Evolutionary conservation across 2,329 filamentous ascomycete species (phyloP), one percentile per base, ranked within the genome.

Genomic region (Xylariaceae sp.): DNA sequence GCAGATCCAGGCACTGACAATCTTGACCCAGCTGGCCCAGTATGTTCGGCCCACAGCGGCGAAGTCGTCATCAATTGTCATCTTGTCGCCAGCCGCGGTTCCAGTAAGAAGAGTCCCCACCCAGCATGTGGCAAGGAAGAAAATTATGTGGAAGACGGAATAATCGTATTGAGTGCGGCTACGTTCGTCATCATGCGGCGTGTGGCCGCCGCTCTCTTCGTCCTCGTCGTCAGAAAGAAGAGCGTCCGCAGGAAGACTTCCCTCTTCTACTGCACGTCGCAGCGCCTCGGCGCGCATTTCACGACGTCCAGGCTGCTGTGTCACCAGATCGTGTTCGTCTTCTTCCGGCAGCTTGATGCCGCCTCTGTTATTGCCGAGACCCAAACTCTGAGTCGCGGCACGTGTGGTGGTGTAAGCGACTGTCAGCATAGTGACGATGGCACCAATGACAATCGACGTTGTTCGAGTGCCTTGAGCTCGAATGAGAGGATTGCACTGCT

Each of bases 21-120:
- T 97, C 80, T 98, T 98, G 54, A 96, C 89, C 93, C 94, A 98
- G 60, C 89, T 95, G 24, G 93, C 93, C 79, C 89, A 95, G 66
- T 97, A 95, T 4, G 91, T 97, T 44, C 93, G 78, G 16, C 93
- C 93, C 3, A 98, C 91, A 0, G 91, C 88, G 2, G 89, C 88
- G 65, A 98, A 97, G 58, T 90, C 84, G 37, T 80, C 75, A 41
- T 77, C 76, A 56, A 87, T 86, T 70, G 90, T 86, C 9, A 73
- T 76, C 26, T 50, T 41, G n/a, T 56, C 38, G 30, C 47, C 52
- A 32, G 54, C 41, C 19, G 52, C 47, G 3, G 49, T 50, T 26
- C 54, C 54, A 1, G 85, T 88, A 43, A 98, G 74, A 28, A 98
- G 73, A 0, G 90, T 97, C 2, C 89, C 89, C 4, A 97, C 89